Evolutionary conservation across 2,329 filamentous ascomycete genomes (phyloP).

Genomic region (Trichothecium roseum): DNA sequence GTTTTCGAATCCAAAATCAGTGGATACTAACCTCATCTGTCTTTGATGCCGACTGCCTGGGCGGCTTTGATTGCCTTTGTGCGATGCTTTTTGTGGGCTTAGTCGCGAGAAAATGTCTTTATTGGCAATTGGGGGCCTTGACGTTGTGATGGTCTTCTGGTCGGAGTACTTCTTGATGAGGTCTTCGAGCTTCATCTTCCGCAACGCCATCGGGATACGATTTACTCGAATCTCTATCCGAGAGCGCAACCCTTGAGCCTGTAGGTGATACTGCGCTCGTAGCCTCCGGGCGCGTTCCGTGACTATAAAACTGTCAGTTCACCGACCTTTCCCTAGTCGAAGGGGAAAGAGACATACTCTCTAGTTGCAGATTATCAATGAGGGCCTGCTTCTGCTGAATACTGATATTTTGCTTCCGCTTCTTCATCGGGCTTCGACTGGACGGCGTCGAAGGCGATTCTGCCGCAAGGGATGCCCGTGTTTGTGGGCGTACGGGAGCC

Average conservation of each 20-base stretch:
- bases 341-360: constrained; percentile 48
- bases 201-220: constrained; percentile 70
- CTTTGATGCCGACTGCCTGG: constrained; percentile 8
- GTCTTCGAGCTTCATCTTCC: constrained; percentile 74
- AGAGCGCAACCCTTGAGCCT: constrained; percentile 74
- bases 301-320: constrained; percentile 40
- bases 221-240: constrained; percentile 91
- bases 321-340: constrained; percentile 1
- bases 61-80: constrained; percentile 10
- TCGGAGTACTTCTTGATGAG: constrained; percentile 47
- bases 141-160: constrained; percentile 23
- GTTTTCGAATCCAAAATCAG: constrained; percentile 3
- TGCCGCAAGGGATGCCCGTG: constrained; percentile 12
- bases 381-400: constrained; percentile 72
- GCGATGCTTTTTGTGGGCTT: constrained; percentile 23
- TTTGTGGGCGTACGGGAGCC: constrained; percentile 33
- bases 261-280: constrained; percentile 78
- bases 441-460: constrained; percentile 10
- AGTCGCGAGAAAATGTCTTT: constrained; percentile 32
- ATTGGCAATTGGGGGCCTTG: constrained; percentile 36
- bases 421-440: constrained; percentile 51
- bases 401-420: constrained; percentile 50
- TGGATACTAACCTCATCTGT: too few relatives aligned
- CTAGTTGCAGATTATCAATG: constrained; percentile 81
- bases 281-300: constrained; percentile 81